Base-by-base conservation (phyloP, 148 eudicot genomes). In the Fallopia convolvulus region DNA sequence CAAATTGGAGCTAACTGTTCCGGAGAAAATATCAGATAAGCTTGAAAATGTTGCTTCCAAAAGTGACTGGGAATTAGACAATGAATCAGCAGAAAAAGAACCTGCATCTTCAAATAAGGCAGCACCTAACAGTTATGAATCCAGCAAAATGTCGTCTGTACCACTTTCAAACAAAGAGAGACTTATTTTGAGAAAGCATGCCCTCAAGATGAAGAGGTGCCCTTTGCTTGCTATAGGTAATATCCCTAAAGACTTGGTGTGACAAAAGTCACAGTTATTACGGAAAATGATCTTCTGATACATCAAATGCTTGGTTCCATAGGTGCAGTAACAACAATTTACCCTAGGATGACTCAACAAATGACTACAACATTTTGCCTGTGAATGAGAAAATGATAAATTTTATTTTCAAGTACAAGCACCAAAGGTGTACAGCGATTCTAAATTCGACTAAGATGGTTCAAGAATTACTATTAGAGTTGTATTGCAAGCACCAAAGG, bases 181-280 rank as follows among this genome's bases (percentile, higher is more conserved):
- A 85, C 94, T 95, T 77, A 86, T 91, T 82, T 77, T 95, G 80
- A 81, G 99, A 74, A 89, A 90, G 83, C 93, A 91, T 79, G 99
- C 98, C 76, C 93, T 92, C 44, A 86, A 79, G 87, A 83, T 85
- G 86, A 91, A 70, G 82, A 91, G 80, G 78, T 88, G 85, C 46
- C 98, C 94, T 71, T 84, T 95, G 73, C 84, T 95, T 73, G 97
- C 98, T 71, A 84, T 95, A 77, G 99, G 99, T 95, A 89, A 89
- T 80, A 8, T 63, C 48, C 74, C 15, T n/a, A 48, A 68, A 66
- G 44, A 68, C 20, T 14, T 68, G 44, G 46, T 33, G 39, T 68
- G 44, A 36, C n/a, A 68, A 13, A 42, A 14, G 44, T 66, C 42
- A 30, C 39, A 23, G 6, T 26, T 61, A 14, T 36, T 68, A 36